Evolutionary conservation across 2,329 filamentous ascomycete genomes (phyloP).

Genomic region (Pseudopyricularia javanii): DNA sequence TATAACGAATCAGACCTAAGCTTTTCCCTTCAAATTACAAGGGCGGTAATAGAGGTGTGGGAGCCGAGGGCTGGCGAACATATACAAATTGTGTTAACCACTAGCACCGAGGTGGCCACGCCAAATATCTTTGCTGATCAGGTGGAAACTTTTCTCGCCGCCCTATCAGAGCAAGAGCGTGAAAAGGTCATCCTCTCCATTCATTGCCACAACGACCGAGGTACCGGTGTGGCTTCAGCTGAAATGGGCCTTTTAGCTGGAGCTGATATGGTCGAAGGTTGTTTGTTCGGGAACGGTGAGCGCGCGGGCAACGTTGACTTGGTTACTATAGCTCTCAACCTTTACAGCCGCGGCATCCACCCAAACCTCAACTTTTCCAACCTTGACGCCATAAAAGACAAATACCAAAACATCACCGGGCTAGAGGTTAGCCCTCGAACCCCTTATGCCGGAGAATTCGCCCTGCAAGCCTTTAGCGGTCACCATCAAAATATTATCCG

Average conservation of each 20-base stretch:
- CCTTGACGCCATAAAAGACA: slow-evolving; percentile 64
- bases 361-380: slow-evolving; percentile 87
- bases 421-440: slow-evolving; percentile 80
- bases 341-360: slow-evolving; percentile 86
- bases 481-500: slow-evolving; percentile 95
- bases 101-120: slow-evolving; percentile 89
- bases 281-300: slow-evolving; percentile 89
- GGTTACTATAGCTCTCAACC: slow-evolving; percentile 81
- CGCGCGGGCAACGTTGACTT: slow-evolving; percentile 92
- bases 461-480: slow-evolving; percentile 86
- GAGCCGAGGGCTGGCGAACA: slow-evolving; percentile 64
- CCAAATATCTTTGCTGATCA: slow-evolving; percentile 94
- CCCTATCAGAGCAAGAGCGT: slow-evolving; percentile 54
- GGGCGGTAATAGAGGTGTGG: slow-evolving; percentile 92
- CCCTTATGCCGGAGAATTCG: slow-evolving; percentile 81
- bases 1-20: slow-evolving; percentile 87
- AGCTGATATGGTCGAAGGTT: slow-evolving; percentile 93
- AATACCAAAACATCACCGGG: slow-evolving; percentile 74
- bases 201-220: slow-evolving; percentile 90
- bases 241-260: slow-evolving; percentile 95
- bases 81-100: slow-evolving; percentile 94
- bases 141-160: slow-evolving; percentile 86
- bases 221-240: slow-evolving; percentile 77
- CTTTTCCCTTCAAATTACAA: slow-evolving; percentile 71
- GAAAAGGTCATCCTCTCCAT: slow-evolving; percentile 82